These are phyloP conservation scores for Aspergillus unguis DNA, from an alignment of 2,329 filamentous ascomycete genomes.

Conservation along the genomic window DNA sequence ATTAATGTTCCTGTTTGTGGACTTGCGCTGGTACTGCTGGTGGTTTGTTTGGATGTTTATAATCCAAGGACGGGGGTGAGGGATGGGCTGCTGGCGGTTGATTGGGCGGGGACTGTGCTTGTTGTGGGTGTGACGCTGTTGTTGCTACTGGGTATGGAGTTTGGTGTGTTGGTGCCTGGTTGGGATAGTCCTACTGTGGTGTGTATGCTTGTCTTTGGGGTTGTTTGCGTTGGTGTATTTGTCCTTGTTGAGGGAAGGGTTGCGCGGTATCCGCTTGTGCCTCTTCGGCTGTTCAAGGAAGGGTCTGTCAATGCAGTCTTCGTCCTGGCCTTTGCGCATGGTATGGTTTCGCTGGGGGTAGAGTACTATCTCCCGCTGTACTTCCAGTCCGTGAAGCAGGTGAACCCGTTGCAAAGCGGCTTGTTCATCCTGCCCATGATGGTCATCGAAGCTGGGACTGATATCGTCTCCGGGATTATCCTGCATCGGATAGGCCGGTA, in stretches of 20 bases:
- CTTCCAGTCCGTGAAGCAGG: conserved; percentile 64
- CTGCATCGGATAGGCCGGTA: conserved; percentile 50
- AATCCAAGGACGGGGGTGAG: conserved; percentile 51
- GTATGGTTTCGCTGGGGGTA: conserved; percentile 21
- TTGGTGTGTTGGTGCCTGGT: conserved; percentile 50
- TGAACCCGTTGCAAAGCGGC: conserved; percentile 56
- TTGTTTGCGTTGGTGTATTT: conserved; percentile 49
- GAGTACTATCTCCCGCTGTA: conserved; percentile 70
- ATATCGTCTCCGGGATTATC: conserved; percentile 45
- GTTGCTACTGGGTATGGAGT: conserved; percentile 52
- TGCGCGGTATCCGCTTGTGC: conserved; percentile 64
- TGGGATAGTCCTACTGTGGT: conserved; percentile 55
- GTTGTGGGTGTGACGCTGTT: conserved; percentile 50
- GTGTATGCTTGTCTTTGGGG: conserved; percentile 51
- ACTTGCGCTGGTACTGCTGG: conserved; percentile 34
- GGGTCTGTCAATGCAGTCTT: conserved; percentile 56
- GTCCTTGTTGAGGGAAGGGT: conserved; percentile 60
- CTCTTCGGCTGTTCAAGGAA: conserved; percentile 57
- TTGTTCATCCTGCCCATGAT: conserved; percentile 60
- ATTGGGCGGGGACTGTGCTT: conserved; percentile 52
- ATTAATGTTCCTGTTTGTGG: conserved; percentile 50
- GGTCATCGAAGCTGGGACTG: conserved; percentile 41
- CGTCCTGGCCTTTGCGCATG: conserved; percentile 46
- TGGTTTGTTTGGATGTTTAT: conserved; percentile 46
- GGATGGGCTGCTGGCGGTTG: conserved; percentile 50